Conservation (phyloP, 257 asterid genomes). For the Sherardia arvensis region DNA sequence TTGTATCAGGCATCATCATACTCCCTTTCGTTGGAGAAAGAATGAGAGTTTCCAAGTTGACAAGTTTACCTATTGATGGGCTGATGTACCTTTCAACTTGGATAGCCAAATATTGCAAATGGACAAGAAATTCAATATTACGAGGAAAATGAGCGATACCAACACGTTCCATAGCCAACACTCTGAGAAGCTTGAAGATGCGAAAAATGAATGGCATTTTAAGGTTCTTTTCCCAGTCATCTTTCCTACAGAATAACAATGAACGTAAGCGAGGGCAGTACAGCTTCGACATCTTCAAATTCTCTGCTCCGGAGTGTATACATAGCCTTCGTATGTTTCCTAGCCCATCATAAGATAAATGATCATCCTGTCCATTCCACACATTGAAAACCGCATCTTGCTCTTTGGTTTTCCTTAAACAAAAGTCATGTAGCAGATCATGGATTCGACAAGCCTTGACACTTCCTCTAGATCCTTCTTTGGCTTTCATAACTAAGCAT, state of each 20-base stretch:
- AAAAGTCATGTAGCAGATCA: neutral
- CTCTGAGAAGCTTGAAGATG: slow-evolving; percentile 3
- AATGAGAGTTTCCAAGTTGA: slow-evolving; percentile 1
- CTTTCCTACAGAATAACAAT: neutral
- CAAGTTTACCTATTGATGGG: slow-evolving; percentile 1
- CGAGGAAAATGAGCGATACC: neutral
- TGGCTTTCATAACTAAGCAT: neutral
- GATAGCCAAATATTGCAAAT: neutral
- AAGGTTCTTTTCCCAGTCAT: neutral
- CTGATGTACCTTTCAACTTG: too few species aligned
- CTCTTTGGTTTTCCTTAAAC: neutral
- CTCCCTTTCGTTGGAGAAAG: neutral
- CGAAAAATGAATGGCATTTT: neutral
- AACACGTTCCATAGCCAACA: neutral
- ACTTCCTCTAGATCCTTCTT: neutral
- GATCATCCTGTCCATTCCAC: neutral
- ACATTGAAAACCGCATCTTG: neutral
- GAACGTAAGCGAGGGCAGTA: neutral
- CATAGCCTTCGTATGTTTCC: neutral
- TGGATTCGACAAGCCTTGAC: neutral
- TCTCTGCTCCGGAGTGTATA: neutral
- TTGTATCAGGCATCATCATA: neutral
- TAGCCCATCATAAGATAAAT: neutral
- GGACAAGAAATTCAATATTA: slow-evolving; percentile 1
- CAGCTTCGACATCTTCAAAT: neutral